Base-by-base conservation (phyloP, 1,284 basidiomycete species). In the Ustilago cynodontis region DNA sequence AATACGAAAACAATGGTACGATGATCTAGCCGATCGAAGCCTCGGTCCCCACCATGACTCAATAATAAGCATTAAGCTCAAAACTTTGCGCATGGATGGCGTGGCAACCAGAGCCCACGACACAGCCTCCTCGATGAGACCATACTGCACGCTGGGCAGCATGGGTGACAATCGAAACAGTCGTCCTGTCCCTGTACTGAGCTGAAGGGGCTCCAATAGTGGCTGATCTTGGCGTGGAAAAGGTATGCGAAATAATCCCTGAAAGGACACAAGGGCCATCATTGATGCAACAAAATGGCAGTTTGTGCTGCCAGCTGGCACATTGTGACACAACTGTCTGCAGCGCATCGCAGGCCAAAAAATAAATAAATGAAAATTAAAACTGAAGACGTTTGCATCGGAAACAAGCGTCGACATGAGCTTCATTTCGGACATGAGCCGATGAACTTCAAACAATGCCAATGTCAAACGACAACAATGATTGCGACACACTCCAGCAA, bases 1-100 rank as follows among this genome's bases (percentile, higher is more conserved):
- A 31, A 4, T 11, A 33, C 29, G 10, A 52, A 31, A 52, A 52
- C 29, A 31, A 52, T 33, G 50, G 50, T 52, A 52, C 14, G n/a
- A 24, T 47, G 26, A 49, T 49, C 24, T 49, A 49, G 47, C 24
- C 47, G 47, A 49, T 49, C 47, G 47, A 49, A 43, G 41, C 41
- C n/a, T 16, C 37, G 37, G 37, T 39, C 18, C 43, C 43, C 43
- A 26, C 43, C 43, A 22, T 11, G n/a, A n/a, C n/a, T n/a, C n/a
- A n/a, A n/a, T n/a, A n/a, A 22, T 18, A 39, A 11, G 14, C 43
- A 20, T 10, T 22, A 22, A 22, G 22, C 43, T 47, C 20, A 22
- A 22, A 14, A n/a, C 18, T 47, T 47, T 22, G 2, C n/a, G 9
- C n/a, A 47, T n/a, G 3, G 43, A 28, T 28, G 26, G 4, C 24